Conservation (phyloP, 2,329 filamentous ascomycete genomes). For the Colletotrichum liriopes region DNA sequence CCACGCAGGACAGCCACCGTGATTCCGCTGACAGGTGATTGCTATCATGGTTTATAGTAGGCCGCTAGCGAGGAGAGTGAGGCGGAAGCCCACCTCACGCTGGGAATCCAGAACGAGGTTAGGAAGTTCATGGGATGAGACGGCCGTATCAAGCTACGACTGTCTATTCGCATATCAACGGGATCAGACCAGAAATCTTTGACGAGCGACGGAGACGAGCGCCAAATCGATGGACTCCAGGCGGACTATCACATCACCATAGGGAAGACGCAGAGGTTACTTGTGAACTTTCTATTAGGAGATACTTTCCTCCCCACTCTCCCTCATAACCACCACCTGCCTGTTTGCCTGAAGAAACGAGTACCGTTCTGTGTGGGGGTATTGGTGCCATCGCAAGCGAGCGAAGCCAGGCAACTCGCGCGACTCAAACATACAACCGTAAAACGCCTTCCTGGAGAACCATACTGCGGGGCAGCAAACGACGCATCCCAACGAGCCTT, state of each 20-base stretch:
- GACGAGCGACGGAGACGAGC: background rate
- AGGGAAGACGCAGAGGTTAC: background rate
- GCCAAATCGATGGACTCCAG: background rate
- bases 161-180: background rate
- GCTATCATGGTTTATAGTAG: no score
- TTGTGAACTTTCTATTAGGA: slow-evolving; percentile 42
- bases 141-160: background rate
- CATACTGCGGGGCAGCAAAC: slow-evolving; percentile 39
- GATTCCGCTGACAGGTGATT: no score
- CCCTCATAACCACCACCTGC: slow-evolving; percentile 40
- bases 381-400: slow-evolving; percentile 51
- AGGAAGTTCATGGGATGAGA: background rate
- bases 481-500: slow-evolving; percentile 40
- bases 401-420: slow-evolving; percentile 53
- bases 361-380: slow-evolving; percentile 55
- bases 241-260: background rate
- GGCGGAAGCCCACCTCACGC: no score
- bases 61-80: no score
- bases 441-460: slow-evolving; percentile 57
- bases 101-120: no score
- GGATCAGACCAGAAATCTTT: background rate
- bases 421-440: slow-evolving; percentile 56
- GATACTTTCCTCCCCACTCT: slow-evolving; percentile 35
- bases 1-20: no score
- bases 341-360: slow-evolving; percentile 53